Evolutionary conservation across 1,139 yeast genomes (phyloP), one percentile per base, ranked within the genome.

Genomic region (Debaryomycetaceae sp.): DNA sequence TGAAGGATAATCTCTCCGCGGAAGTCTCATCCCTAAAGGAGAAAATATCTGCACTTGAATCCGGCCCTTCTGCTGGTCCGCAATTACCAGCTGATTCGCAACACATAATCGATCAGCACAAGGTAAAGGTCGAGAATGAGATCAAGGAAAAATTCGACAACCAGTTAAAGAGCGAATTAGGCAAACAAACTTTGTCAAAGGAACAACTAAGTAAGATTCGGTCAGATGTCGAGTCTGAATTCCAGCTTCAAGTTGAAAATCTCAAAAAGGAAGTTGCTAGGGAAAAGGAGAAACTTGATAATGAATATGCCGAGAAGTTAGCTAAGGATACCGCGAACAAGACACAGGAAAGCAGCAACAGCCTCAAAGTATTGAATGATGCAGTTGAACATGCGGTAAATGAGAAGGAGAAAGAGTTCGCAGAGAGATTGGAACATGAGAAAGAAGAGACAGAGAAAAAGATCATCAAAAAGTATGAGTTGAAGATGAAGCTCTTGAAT

Each of bases 401-500:
- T 24, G 23, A 39, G 5, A 27, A 42, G 9, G 39, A 44, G 14
- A 53, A 43, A 24, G 66, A 58, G 5, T 66, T 69, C 43, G 60
- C 60, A 24, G 47, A 54, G 27, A 64, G 62, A 44, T 54, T 74
- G 43, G 67, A 63, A 23, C 59, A 58, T 8, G 76, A 69, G 41
- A 63, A 64, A 51, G 57, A 52, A 13, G 60, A 59, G 31, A 60
- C 63, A 6, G 64, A 61, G 45, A 55, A 60, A 44, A 66, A 65
- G 42, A 65, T 68, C 27, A 74, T 70, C 44, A 74, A 73, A 59
- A 63, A 68, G 47, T 68, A 62, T 47, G 76, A 72, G 45, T 59
- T 72, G 48, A 71, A 69, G 51, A 59, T 73, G 52, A 68, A 66
- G 46, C 71, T 69, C 69, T 65, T 74, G 57, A 73, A 65, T 52